phyloP scores from a whole-genome alignment of 2,329 filamentous ascomycete species.

The Alternaria triticina region DNA sequence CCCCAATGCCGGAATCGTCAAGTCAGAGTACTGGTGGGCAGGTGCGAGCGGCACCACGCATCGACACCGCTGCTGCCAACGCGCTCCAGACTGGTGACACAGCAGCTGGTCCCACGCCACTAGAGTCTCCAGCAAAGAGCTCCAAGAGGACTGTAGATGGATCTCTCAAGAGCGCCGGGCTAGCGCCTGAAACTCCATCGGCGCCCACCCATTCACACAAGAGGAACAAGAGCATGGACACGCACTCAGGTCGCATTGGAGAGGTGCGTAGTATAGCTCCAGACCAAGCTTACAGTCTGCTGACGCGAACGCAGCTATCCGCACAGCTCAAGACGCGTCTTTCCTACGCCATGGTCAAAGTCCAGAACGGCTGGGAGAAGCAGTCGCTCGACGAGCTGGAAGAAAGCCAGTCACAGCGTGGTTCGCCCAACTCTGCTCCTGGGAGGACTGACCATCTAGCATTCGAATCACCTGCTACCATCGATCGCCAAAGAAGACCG shows the following conservation, averaged over 20 bases:
- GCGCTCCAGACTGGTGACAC: slow-evolving; percentile 37
- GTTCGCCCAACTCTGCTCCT: slow-evolving; percentile 67
- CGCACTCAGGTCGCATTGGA: slow-evolving; percentile 73
- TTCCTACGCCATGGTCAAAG: slow-evolving; percentile 92
- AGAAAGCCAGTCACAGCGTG: slow-evolving; percentile 71
- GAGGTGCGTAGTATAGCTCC: slow-evolving; percentile 65
- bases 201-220: slow-evolving; percentile 61
- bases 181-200: slow-evolving; percentile 15
- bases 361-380: slow-evolving; percentile 84
- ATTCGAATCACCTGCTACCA: slow-evolving; percentile 39
- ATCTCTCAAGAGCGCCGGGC: slow-evolving; percentile 60
- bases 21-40: slow-evolving; percentile 57
- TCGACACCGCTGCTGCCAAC: slow-evolving; percentile 35
- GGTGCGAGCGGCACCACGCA: slow-evolving; percentile 24
- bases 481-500: slow-evolving; percentile 39
- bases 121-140: slow-evolving; percentile 52
- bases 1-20: slow-evolving; percentile 47
- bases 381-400: slow-evolving; percentile 80
- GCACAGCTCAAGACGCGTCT: slow-evolving; percentile 82
- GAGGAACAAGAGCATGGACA: slow-evolving; percentile 73
- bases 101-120: slow-evolving; percentile 50
- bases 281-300: slow-evolving; percentile 18
- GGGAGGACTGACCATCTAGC: slow-evolving; percentile 49
- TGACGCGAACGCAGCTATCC: slow-evolving; percentile 64
- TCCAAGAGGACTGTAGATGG: slow-evolving; percentile 82